Percentiles rank a stretch among this genome's conserved stretches.
Conservation (phyloP, 306 rosid species). For the Rosa rugosa region DNA sequence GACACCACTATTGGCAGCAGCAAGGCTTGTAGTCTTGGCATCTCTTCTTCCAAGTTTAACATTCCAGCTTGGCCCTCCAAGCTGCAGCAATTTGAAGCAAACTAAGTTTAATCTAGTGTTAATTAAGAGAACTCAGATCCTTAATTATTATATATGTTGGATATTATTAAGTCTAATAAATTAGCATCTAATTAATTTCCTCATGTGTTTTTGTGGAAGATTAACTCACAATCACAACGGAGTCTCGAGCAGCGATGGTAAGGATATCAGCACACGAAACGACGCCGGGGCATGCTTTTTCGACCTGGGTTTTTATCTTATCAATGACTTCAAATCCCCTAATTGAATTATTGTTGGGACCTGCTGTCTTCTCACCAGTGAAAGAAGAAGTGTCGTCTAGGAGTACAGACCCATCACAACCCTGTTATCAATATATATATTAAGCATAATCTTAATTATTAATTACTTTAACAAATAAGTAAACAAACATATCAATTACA, state of each 20-base stretch:
- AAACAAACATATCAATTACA: no score
- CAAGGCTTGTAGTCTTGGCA: conserved; percentile 58
- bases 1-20: conserved; percentile 56
- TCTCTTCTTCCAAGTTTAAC: conserved; percentile 90
- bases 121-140: neutral
- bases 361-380: conserved; percentile 72
- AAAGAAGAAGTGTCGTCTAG: conserved; percentile 59
- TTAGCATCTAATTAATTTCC: neutral
- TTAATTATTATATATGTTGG: neutral
- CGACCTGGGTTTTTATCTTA: conserved; percentile 50
- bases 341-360: conserved; percentile 48
- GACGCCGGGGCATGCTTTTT: conserved; percentile 54
- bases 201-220: neutral
- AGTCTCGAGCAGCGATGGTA: conserved; percentile 81
- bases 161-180: no score
- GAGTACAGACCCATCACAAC: conserved; percentile 80
- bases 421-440: conserved; percentile 40
- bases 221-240: conserved; percentile 55
- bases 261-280: conserved; percentile 87
- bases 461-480: neutral
- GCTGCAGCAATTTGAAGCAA: conserved; percentile 32
- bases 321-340: conserved; percentile 69
- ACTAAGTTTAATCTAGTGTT: neutral
- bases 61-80: conserved; percentile 82
- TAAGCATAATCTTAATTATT: neutral